Evolutionary conservation across 371 early-diverging fungal species (phyloP).

Genomic region (Circinella minor): DNA sequence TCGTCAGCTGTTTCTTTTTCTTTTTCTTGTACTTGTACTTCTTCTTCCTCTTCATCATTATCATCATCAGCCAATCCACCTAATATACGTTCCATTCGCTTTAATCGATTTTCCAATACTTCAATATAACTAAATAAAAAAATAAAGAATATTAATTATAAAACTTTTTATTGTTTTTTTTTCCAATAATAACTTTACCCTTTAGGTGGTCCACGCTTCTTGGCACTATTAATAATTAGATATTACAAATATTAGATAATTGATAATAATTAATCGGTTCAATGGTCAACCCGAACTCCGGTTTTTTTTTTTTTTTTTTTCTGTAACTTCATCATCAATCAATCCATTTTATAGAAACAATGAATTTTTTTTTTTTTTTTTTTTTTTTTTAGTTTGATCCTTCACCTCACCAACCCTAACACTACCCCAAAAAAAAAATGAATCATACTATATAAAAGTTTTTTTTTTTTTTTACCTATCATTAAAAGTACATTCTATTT

Average conservation of each 20-base stretch:
- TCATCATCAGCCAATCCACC: constrained; percentile 43
- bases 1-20: background rate
- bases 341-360: too few species aligned
- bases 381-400: too few species aligned
- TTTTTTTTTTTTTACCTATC: constrained; percentile 23
- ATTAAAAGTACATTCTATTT: constrained; percentile 33
- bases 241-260: too few species aligned
- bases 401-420: too few species aligned
- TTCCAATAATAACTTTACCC: constrained; percentile 8
- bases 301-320: too few species aligned
- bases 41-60: too few species aligned
- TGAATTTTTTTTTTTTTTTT: too few species aligned
- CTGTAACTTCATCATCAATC: too few species aligned
- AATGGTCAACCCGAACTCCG: constrained; percentile 4
- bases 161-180: too few species aligned
- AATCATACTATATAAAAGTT: too few species aligned
- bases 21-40: too few species aligned
- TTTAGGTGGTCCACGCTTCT: constrained; percentile 49
- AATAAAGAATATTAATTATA: background rate
- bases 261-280: background rate
- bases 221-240: constrained; percentile 28
- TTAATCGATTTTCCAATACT: constrained; percentile 66
- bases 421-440: too few species aligned
- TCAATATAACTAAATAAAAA: constrained; percentile 57
- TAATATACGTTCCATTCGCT: constrained; percentile 69